These are phyloP conservation scores for Nigrospora sphaerica DNA, from an alignment of 2,329 filamentous ascomycete genomes.

Conservation along the genomic window DNA sequence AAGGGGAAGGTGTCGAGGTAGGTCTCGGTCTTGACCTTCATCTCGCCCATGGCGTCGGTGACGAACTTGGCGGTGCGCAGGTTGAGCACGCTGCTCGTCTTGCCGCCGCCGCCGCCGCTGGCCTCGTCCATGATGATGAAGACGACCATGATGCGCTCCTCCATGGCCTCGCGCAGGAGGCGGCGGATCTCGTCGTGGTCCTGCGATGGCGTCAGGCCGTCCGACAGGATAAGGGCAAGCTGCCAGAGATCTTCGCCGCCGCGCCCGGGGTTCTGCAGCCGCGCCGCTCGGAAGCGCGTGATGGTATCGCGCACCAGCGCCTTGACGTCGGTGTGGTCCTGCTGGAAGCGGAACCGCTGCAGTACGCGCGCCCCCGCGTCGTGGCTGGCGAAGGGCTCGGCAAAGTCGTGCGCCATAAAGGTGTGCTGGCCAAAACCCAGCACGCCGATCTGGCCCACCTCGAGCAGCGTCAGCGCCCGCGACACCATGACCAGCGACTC, in stretches of 20 bases:
- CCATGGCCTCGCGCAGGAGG: slow-evolving; percentile 78
- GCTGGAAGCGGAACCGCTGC: slow-evolving; percentile 76
- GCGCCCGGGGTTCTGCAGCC: slow-evolving; percentile 48
- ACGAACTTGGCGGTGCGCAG: slow-evolving; percentile 82
- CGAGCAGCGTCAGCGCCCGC: slow-evolving; percentile 81
- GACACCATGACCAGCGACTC: slow-evolving; percentile 91
- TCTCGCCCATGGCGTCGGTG: slow-evolving; percentile 50
- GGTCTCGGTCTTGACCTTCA: slow-evolving; percentile 71
- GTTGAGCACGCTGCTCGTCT: slow-evolving; percentile 68
- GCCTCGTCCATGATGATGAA: slow-evolving; percentile 88
- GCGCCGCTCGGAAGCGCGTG: slow-evolving; percentile 71
- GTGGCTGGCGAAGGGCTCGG: slow-evolving; percentile 66
- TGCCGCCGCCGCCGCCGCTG: slow-evolving; percentile 19
- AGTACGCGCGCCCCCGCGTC: slow-evolving; percentile 80
- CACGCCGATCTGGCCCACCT: slow-evolving; percentile 88
- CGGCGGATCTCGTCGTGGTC: slow-evolving; percentile 78
- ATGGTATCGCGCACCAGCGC: slow-evolving; percentile 72
- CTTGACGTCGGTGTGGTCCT: slow-evolving; percentile 79
- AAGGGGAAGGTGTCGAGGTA: slow-evolving; percentile 97
- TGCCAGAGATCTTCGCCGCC: slow-evolving; percentile 78
- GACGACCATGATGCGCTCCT: slow-evolving; percentile 95
- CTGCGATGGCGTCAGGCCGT: slow-evolving; percentile 77
- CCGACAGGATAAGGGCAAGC: slow-evolving; percentile 83
- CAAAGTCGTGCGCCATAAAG: slow-evolving; percentile 79
- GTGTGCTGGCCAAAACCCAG: slow-evolving; percentile 82